Percentiles rank a stretch among this genome's conserved stretches.
These are phyloP conservation scores for Talaromyces sp. DNA, from an alignment of 2,329 filamentous ascomycete genomes.

Conservation along the genomic window DNA sequence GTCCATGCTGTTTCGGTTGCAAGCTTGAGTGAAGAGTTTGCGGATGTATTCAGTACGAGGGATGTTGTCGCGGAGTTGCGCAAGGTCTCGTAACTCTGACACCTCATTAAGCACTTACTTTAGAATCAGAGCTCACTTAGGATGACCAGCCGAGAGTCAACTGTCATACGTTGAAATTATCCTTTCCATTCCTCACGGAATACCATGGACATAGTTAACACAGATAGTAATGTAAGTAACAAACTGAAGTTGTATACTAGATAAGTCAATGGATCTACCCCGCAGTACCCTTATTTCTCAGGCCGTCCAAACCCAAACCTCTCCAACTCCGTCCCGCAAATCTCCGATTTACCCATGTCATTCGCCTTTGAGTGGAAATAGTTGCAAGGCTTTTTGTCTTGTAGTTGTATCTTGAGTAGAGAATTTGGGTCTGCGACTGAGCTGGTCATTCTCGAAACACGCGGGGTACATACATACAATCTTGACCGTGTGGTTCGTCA, in stretches of 20 bases:
- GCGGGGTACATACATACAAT: neutral
- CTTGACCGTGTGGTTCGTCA: neutral
- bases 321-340: slow-evolving; percentile 13
- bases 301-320: neutral
- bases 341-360: slow-evolving; percentile 9
- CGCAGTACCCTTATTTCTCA: slow-evolving; percentile 12
- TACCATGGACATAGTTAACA: neutral
- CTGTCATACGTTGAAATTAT: too few species aligned
- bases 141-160: neutral
- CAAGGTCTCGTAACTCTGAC: neutral
- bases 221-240: neutral
- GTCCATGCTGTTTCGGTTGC: slow-evolving; percentile 45
- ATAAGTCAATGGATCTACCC: neutral
- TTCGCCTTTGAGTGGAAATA: neutral
- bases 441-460: neutral
- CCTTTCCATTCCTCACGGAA: too few species aligned
- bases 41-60: slow-evolving; percentile 37
- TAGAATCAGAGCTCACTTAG: neutral
- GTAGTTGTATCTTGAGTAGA: neutral
- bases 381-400: neutral
- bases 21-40: slow-evolving; percentile 47
- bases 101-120: neutral
- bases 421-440: neutral
- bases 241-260: neutral
- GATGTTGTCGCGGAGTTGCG: slow-evolving; percentile 34